Base-by-base conservation (phyloP, 306 rosid species). In the Nissolia schottii region DNA sequence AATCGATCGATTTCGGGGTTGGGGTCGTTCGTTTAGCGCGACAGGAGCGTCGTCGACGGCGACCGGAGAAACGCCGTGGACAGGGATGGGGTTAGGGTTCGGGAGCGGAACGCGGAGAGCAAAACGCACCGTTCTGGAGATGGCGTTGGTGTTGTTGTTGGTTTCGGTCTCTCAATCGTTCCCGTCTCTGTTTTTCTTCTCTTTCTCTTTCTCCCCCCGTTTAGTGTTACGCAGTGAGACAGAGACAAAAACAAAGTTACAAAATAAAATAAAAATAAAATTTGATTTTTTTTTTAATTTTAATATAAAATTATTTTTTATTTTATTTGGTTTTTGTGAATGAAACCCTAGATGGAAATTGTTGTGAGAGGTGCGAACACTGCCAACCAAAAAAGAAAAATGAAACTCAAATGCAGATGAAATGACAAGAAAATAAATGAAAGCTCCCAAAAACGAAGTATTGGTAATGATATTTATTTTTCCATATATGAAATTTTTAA, bases 101-200 rank as follows among this genome's bases (percentile, higher is more conserved):
- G 57, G 49, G n/a, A 51, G 31, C 58, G 34, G 7, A 31, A 24
- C 37, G 78, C 7, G 29, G 73, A 55, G 58, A 46, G 37, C 14
- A 24, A 38, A 69, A 82, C 81, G 75, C 60, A 64, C 14, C 80
- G 86, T 74, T 78, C 69, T 31, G 43, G 12, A 18, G 79, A 70
- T 63, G 41, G 70, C 50, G 29, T 19, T 10, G 43, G 11, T 41
- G 35, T 19, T 10, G 43, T 6, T 41, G 35, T 60, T 67, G 48
- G 74, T 38, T 70, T 78, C 31, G 71, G 69, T 64, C 72, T 67
- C 71, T 19, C 72, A 49, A 50, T 50, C 74, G 61, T 74, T 60
- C 79, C 50, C 43, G 43, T 18, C 28, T 48, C 14, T 6, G 43
- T 65, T 24, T 74, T 35, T 40, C 46, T 51, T 48, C 29, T 60